Evolutionary conservation across 495 filamentous ascomycete genomes (phyloP).

Genomic region (Chaetomium cochliodes): DNA sequence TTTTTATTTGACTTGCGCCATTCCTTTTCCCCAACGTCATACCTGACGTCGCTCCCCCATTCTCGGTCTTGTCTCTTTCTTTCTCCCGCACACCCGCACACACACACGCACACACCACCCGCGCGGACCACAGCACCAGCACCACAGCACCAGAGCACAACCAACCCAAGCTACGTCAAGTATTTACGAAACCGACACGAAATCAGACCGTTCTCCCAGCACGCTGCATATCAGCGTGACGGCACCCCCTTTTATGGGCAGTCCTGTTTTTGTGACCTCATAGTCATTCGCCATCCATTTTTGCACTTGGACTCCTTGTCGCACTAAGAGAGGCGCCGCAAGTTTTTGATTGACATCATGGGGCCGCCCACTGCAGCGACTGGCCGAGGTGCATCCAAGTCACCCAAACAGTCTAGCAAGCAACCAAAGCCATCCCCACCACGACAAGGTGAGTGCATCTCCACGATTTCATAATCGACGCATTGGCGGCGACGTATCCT

Average conservation of each 20-base stretch:
- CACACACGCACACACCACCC: conserved; percentile 10
- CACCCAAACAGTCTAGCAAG: conserved; percentile 39
- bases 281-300: conserved; percentile 20
- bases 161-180: conserved; percentile 30
- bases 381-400: conserved; percentile 40
- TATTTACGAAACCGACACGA: conserved; percentile 24
- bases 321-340: conserved; percentile 32
- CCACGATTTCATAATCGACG: conserved; percentile 11
- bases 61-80: conserved; percentile 35
- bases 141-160: not conserved
- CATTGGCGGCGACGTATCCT: not conserved
- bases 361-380: conserved; percentile 38
- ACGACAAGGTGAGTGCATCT: conserved; percentile 36
- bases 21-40: conserved; percentile 42
- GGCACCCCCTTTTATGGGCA: conserved; percentile 29
- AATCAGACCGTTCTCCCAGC: conserved; percentile 12
- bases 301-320: conserved; percentile 6
- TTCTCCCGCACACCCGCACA: conserved; percentile 23
- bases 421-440: conserved; percentile 26
- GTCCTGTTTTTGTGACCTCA: conserved; percentile 29
- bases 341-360: conserved; percentile 44
- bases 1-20: conserved; percentile 39
- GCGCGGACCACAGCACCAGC: not conserved
- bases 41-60: conserved; percentile 41
- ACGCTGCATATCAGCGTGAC: conserved; percentile 35